Percentiles rank a stretch among this genome's conserved stretches.
Conservation (phyloP, 306 rosid genomes). For the Boehmeria nivea region DNA sequence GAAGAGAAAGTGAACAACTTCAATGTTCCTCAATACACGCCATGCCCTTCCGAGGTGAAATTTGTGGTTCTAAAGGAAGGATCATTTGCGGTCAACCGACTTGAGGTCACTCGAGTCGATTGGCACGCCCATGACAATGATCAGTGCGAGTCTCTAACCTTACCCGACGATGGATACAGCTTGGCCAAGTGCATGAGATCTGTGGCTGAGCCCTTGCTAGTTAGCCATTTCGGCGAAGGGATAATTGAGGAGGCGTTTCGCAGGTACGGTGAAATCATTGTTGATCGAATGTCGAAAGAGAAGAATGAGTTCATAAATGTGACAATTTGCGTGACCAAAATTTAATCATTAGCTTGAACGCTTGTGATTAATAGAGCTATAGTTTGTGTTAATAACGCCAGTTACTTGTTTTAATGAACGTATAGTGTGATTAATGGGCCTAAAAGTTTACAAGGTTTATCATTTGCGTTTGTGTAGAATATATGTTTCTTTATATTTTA, state of each 20-base stretch:
- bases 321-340: conserved; percentile 9
- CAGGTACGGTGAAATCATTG: conserved; percentile 22
- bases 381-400: too few species aligned
- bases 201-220: conserved; percentile 40
- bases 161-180: conserved; percentile 17
- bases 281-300: conserved; percentile 35
- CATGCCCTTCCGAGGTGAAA: conserved; percentile 42
- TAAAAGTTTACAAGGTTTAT: too few species aligned
- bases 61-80: conserved; percentile 39
- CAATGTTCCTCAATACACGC: conserved; percentile 52
- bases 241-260: conserved; percentile 33
- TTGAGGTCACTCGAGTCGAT: conserved; percentile 23
- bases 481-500: too few species aligned
- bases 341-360: too few species aligned
- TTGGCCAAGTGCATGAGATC: conserved; percentile 37
- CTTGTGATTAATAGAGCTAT: too few species aligned
- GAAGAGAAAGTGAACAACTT: conserved; percentile 41
- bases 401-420: too few species aligned
- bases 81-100: conserved; percentile 27
- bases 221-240: conserved; percentile 37
- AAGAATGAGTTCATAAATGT: conserved; percentile 22
- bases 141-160: not conserved
- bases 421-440: too few species aligned
- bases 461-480: too few species aligned
- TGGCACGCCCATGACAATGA: conserved; percentile 29